A percentile compares a stretch with the other conserved stretches of the same genome.
These are phyloP conservation scores for Malus hybrid DNA, from an alignment of 331 rosid species.

Conservation along the genomic window DNA sequence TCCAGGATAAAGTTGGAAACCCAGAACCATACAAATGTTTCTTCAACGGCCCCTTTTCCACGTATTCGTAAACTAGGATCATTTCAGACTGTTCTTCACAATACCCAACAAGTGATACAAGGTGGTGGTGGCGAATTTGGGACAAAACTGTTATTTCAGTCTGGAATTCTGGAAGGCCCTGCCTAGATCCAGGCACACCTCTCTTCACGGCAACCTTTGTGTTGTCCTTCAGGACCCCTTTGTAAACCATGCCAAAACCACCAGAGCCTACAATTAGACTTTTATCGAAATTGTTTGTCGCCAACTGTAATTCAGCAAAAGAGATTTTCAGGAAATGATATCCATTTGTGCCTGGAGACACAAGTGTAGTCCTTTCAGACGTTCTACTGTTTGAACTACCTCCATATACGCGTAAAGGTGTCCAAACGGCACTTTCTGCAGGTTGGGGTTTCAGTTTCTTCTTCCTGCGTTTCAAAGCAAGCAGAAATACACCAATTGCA, in stretches of 20 bases:
- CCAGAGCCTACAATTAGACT: slow-evolving; percentile 78
- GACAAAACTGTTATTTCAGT: slow-evolving; percentile 78
- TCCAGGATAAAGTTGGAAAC: slow-evolving; percentile 62
- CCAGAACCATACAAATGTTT: slow-evolving; percentile 67
- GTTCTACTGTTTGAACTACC: slow-evolving; percentile 77
- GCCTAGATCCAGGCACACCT: slow-evolving; percentile 94
- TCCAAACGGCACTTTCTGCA: slow-evolving; percentile 80
- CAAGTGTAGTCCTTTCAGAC: slow-evolving; percentile 57
- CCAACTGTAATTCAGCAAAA: slow-evolving; percentile 61
- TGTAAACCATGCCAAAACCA: slow-evolving; percentile 91
- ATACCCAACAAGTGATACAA: slow-evolving; percentile 86
- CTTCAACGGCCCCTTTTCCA: slow-evolving; percentile 84
- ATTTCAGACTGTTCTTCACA: slow-evolving; percentile 96
- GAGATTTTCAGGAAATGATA: slow-evolving; percentile 67
- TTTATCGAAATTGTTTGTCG: slow-evolving; percentile 76
- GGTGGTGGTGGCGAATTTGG: slow-evolving; percentile 88
- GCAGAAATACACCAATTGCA: slow-evolving; percentile 31
- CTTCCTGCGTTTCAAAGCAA: slow-evolving; percentile 50
- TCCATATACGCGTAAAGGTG: slow-evolving; percentile 60
- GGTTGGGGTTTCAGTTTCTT: slow-evolving; percentile 46
- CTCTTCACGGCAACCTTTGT: slow-evolving; percentile 91
- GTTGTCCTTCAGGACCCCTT: slow-evolving; percentile 66
- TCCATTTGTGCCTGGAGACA: slow-evolving; percentile 73
- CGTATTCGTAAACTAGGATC: slow-evolving; percentile 90
- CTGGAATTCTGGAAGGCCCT: slow-evolving; percentile 99